Evolutionary conservation across 1,284 basidiomycete genomes (phyloP).

Genomic region (Tylopilus sp.): DNA sequence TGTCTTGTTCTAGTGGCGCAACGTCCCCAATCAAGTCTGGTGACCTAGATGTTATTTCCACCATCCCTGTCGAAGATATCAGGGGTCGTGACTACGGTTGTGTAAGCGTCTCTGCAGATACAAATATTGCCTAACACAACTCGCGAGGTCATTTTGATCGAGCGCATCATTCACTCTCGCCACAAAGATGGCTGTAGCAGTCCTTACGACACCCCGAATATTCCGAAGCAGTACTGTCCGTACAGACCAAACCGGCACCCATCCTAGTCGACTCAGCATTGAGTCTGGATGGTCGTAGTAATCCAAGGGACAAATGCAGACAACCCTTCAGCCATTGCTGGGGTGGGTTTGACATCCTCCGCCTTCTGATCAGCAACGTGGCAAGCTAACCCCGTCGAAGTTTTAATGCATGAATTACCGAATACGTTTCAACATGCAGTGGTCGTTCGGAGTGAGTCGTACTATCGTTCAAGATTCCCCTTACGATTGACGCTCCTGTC

Average conservation of each 20-base stretch:
- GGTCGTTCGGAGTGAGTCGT: not conserved
- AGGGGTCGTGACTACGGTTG: not conserved
- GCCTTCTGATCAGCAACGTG: not conserved
- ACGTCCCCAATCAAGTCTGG: not conserved
- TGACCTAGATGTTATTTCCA: too few relatives aligned
- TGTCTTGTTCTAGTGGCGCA: not conserved
- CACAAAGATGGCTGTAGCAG: not conserved
- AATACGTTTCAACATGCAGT: not conserved
- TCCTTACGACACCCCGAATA: not conserved
- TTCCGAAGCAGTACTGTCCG: not conserved
- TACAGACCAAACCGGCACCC: not conserved
- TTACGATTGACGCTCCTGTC: not conserved
- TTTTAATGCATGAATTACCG: not conserved
- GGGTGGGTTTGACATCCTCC: not conserved
- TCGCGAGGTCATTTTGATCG: not conserved
- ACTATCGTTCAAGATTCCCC: not conserved
- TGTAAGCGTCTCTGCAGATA: not conserved
- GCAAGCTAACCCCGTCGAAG: not conserved
- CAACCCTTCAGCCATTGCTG: conserved; percentile 1
- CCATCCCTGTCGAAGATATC: not conserved
- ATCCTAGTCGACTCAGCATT: not conserved
- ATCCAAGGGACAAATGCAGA: not conserved
- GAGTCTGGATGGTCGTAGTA: not conserved
- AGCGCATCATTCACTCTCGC: not conserved
- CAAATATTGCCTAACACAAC: not conserved